These are phyloP conservation scores for Phytophthora pinifolia DNA, from an alignment of 352 stramenopile genomes.

Conservation along the genomic window DNA sequence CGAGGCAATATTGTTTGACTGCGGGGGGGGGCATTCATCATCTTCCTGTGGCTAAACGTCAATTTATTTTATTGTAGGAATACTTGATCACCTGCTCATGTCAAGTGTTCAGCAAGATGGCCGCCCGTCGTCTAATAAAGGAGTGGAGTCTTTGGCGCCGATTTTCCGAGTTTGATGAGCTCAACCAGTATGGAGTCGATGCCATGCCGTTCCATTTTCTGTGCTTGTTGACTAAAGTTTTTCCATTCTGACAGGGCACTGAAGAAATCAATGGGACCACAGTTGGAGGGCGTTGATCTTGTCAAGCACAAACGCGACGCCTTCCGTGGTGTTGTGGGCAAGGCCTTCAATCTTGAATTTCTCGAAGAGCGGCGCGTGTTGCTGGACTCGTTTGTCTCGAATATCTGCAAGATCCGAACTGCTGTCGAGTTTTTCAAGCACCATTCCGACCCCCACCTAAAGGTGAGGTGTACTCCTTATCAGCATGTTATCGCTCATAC, in stretches of 20 bases:
- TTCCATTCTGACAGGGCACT: slow-evolving; percentile 30
- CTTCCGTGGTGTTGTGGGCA: slow-evolving; percentile 48
- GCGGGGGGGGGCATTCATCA: no score
- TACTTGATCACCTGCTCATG: slow-evolving; percentile 68
- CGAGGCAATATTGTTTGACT: slow-evolving; percentile 3
- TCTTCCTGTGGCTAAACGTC: background rate
- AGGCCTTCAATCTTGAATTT: slow-evolving; percentile 53
- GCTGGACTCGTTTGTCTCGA: slow-evolving; percentile 54
- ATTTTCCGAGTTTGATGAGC: slow-evolving; percentile 63
- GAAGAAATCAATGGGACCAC: slow-evolving; percentile 42
- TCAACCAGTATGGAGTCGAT: slow-evolving; percentile 39
- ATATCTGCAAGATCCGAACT: slow-evolving; percentile 39
- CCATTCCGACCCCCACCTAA: slow-evolving; percentile 43
- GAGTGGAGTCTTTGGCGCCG: slow-evolving; percentile 68
- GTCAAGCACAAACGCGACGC: slow-evolving; percentile 57
- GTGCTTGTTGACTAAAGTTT: background rate
- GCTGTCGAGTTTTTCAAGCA: slow-evolving; percentile 67
- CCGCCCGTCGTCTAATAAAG: slow-evolving; percentile 47
- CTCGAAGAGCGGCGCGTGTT: slow-evolving; percentile 55
- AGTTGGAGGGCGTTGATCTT: slow-evolving; percentile 52
- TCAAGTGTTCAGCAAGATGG: slow-evolving; percentile 52
- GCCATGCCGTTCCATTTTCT: background rate
- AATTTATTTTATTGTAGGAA: slow-evolving; percentile 31
- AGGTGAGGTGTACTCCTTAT: slow-evolving; percentile 20
- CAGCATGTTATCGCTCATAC: background rate